Evolutionary conservation across 345 rosid species (phyloP), one percentile per base, ranked within the genome.

Genomic region (Citrus reticulata): DNA sequence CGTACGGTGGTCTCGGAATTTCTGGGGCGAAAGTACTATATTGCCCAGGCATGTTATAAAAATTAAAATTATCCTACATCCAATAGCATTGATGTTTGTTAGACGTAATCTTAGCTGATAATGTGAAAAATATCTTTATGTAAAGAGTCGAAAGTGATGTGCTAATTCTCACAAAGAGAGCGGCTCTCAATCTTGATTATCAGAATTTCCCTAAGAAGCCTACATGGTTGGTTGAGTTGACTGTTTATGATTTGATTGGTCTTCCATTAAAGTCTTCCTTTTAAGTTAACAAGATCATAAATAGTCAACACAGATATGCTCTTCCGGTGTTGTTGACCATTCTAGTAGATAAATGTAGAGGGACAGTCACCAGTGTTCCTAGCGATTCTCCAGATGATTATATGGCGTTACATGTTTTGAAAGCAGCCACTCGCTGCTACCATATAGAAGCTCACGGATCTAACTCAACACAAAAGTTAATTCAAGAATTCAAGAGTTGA

Each of bases 351-450:
- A 93, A 95, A 83, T 97, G 98, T 74, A 95, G 97, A 0, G 99
- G 75, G 73, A 92, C 93, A 7, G 98, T 95, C 70, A 95, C 98
- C 61, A 88, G 98, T 81, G 98, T 93, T 54, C 98, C 99, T 77
- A 95, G 97, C 79, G 99, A 95, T 84, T 88, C 99, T 61, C 99
- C 99, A 24, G 98, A 93, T 82, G 98, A 95, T 84, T 90, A 89
- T 84, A 93, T 93, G 92, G 90, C 93, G 14, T 67, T 93, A 78
- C 92, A 90, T 65, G 98, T 88, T 83, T 82, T 95, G 85, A 92
- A 87, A 77, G 88, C 88, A 10, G 13, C 13, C 46, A 40, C 46
- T 9, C 13, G 2, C 46, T 9, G 46, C 9, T 40, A 40, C 46
- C 46, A 40, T 40, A 40, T 74, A 93, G 93, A 81, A 73, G 98